Conservation (phyloP, 2,329 filamentous ascomycete species). For the Venturiaceae sp. region DNA sequence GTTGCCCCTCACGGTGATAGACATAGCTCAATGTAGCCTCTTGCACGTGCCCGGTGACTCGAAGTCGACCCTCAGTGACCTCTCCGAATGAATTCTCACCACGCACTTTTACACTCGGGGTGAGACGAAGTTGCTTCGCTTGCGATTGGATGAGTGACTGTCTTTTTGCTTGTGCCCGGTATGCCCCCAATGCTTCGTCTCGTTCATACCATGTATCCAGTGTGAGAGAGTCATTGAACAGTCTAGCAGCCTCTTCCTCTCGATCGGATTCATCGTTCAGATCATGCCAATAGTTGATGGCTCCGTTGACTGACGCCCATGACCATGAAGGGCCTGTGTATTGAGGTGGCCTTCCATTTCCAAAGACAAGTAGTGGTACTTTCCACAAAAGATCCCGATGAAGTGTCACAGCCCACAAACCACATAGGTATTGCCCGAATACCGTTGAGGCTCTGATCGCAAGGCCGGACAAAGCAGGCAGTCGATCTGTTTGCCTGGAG, state of each 20-base stretch:
- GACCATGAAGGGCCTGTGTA: background rate
- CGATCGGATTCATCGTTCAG: background rate
- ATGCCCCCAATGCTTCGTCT: background rate
- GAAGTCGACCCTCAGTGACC: background rate
- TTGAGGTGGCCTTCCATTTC: background rate
- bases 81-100: background rate
- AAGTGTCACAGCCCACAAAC: background rate
- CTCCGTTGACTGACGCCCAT: background rate
- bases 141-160: background rate
- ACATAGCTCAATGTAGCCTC: background rate
- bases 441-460: background rate
- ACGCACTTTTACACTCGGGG: background rate
- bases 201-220: background rate
- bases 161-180: background rate
- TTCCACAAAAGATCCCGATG: background rate
- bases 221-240: background rate
- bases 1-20: background rate
- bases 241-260: background rate
- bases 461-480: background rate
- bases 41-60: background rate
- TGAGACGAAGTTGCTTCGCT: background rate
- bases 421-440: background rate
- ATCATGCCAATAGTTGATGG: background rate
- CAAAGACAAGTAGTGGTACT: background rate
- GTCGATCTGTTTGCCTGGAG: background rate